Evolutionary conservation across 2,329 filamentous ascomycete genomes (phyloP).

Genomic region (Trichoderma breve): DNA sequence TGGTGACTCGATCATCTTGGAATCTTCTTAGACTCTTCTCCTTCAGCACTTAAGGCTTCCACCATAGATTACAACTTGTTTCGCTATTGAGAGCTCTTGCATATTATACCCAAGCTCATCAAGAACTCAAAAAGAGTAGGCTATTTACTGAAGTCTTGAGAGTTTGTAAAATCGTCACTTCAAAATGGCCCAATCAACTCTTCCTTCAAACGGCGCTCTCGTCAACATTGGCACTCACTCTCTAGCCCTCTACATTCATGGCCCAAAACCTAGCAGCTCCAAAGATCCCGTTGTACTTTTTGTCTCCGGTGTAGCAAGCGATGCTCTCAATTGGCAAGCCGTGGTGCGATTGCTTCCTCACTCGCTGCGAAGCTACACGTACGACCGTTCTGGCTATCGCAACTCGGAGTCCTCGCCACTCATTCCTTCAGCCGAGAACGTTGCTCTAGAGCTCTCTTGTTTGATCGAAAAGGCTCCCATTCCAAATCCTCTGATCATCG

Average conservation of each 20-base stretch:
- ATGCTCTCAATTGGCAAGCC: constrained; percentile 4
- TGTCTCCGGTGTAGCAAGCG: constrained; percentile 5
- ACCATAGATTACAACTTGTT: background rate
- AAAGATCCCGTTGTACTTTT: background rate
- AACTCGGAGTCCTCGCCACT: background rate
- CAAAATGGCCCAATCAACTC: background rate
- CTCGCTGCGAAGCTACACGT: background rate
- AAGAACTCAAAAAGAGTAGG: background rate
- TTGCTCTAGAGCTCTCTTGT: background rate
- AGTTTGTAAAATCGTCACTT: background rate
- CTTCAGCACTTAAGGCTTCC: background rate
- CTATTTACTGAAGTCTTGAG: background rate
- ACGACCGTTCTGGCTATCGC: background rate
- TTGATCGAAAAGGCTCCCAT: background rate
- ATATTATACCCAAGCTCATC: background rate
- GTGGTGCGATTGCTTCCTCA: background rate
- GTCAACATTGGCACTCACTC: background rate
- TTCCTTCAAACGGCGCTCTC: background rate
- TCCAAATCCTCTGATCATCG: background rate
- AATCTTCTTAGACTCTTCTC: background rate
- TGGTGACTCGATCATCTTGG: background rate
- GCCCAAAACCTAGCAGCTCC: background rate
- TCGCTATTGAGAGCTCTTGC: background rate
- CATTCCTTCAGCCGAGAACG: background rate
- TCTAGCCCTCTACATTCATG: background rate